These are phyloP conservation scores for Endotrypanum monterogeii DNA, from an alignment of 208 protist genomes.

Conservation along the genomic window DNA sequence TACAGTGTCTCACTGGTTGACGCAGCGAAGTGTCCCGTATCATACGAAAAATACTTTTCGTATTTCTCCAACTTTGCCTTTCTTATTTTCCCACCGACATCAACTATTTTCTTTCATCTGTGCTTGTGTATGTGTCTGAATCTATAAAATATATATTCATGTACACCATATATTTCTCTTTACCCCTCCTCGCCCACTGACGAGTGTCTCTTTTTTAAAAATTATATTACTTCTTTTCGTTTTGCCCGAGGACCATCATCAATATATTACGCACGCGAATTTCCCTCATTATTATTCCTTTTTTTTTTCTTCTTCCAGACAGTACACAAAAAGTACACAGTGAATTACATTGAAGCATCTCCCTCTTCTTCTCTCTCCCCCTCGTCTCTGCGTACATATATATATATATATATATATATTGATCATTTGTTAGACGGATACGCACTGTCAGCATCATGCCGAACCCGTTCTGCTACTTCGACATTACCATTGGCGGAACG, in stretches of 20 bases:
- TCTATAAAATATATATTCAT: neutral
- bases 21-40: neutral
- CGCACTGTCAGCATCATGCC: conserved; percentile 22
- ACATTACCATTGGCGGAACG: conserved; percentile 82
- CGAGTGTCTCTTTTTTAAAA: neutral
- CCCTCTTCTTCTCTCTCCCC: neutral
- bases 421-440: neutral
- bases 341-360: neutral
- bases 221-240: too few species aligned
- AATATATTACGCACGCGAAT: neutral
- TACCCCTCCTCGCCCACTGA: neutral
- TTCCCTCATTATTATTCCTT: too few species aligned
- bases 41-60: neutral
- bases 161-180: neutral
- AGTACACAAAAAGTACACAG: neutral
- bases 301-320: neutral
- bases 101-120: neutral
- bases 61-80: neutral
- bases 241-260: conserved; percentile 11
- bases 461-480: conserved; percentile 78
- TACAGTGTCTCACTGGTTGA: neutral
- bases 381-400: neutral
- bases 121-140: too few species aligned
- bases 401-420: conserved; percentile 3
- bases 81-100: neutral